Base-by-base conservation (phyloP, 2,329 filamentous ascomycete species). In the Cordyceps cicadae region DNA sequence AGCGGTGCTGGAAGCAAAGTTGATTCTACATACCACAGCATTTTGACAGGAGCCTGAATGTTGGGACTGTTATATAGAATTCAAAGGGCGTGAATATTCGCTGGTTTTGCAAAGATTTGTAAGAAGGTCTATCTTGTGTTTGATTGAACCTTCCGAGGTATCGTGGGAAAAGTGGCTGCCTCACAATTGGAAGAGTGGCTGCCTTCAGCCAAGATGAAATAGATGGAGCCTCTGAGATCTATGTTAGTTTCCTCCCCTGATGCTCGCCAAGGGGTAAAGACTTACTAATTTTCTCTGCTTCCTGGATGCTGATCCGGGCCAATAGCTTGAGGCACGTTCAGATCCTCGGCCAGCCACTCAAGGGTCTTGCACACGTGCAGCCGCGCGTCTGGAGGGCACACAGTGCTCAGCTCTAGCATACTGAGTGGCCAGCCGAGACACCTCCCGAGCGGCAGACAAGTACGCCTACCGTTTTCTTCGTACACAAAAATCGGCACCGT, bases 391-490 rank as follows among this genome's bases (percentile, higher is more conserved):
- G 46, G n/a, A 1, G 63, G 61, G 49, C 63, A 64, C 1, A 64
- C 19, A 5, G 43, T 7, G 12, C 49, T 60, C 15, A 60, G 54
- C 29, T 67, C 54, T 4, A 69, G 43, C 24, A 69, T 63, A 2
- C 59, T 60, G 48, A 69, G 55, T 5, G 68, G 67, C 68, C 67
- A 69, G 26, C 63, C 63, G 4, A 69, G 59, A 21, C 63, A 66
- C 41, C 67, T 64, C 1, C 63, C 67, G 3, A 65, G 26, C n/a
- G 67, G 57, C 9, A 60, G 54, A 46, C 69, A 69, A 4, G 62
- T 63, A 9, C 54, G 51, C 34, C 43, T 62, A 15, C 41, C 14
- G 1, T 34, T 48, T n/a, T 57, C 48, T 5, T 32, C 41, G 26
- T 64, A 66, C 24, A 63, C 41, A 54, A 66, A 69, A 34, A 24